Conservation (phyloP, 1,139 yeast species). For the Taphrina confusa region DNA sequence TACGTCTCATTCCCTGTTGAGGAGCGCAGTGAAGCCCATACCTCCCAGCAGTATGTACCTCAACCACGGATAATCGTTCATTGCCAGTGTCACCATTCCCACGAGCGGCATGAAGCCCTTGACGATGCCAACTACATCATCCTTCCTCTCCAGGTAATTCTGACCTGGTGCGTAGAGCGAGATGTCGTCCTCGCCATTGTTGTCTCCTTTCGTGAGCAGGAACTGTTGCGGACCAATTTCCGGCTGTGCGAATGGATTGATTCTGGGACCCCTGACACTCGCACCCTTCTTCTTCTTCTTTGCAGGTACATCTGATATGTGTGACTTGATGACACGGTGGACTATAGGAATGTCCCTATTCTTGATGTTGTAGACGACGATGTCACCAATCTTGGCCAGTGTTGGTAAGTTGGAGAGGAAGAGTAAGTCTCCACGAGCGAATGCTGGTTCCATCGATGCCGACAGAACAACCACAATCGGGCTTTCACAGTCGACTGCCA, state of each 20-base stretch:
- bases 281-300: not conserved
- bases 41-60: slow-evolving; percentile 69
- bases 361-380: slow-evolving; percentile 88
- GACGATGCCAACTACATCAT: slow-evolving; percentile 85
- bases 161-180: slow-evolving; percentile 78
- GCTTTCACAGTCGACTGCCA: slow-evolving; percentile 79
- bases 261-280: slow-evolving; percentile 8
- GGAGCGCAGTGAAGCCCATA: slow-evolving; percentile 55
- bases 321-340: slow-evolving; percentile 88
- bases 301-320: slow-evolving; percentile 46
- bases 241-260: slow-evolving; percentile 40
- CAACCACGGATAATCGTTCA: slow-evolving; percentile 84
- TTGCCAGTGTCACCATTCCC: slow-evolving; percentile 72
- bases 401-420: slow-evolving; percentile 84
- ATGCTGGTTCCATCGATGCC: slow-evolving; percentile 99
- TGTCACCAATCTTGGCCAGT: slow-evolving; percentile 78
- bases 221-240: slow-evolving; percentile 42
- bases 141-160: slow-evolving; percentile 69
- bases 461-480: slow-evolving; percentile 96
- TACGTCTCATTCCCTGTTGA: slow-evolving; percentile 46
- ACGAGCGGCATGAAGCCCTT: slow-evolving; percentile 87
- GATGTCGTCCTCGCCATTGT: slow-evolving; percentile 88
- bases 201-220: slow-evolving; percentile 92
- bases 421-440: slow-evolving; percentile 94
- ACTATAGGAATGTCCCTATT: slow-evolving; percentile 89